These are phyloP conservation scores for Ogataea allantospora DNA, from an alignment of 805 yeast genomes.

Conservation along the genomic window DNA sequence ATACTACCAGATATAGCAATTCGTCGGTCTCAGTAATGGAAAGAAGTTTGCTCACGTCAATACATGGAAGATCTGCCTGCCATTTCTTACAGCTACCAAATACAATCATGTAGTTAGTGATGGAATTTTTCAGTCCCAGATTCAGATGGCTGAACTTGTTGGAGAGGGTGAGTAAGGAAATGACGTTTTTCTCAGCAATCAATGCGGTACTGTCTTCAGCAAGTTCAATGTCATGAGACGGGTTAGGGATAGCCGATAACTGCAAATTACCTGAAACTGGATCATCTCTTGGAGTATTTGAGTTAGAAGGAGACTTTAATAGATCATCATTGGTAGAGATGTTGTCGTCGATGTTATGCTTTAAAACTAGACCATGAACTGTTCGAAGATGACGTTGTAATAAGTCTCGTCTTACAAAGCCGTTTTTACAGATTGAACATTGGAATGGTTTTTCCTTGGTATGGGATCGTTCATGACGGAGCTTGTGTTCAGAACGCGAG, in stretches of 20 bases:
- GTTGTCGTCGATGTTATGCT: slow-evolving; percentile 28
- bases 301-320: slow-evolving; percentile 15
- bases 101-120: slow-evolving; percentile 27
- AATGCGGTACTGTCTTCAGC: slow-evolving; percentile 12
- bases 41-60: slow-evolving; percentile 24
- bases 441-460: slow-evolving; percentile 79
- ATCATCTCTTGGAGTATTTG: slow-evolving; percentile 1
- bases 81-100: slow-evolving; percentile 20
- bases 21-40: slow-evolving; percentile 35
- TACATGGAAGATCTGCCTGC: slow-evolving; percentile 22
- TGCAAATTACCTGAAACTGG: not conserved
- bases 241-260: slow-evolving; percentile 3
- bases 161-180: slow-evolving; percentile 33
- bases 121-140: slow-evolving; percentile 21
- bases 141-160: slow-evolving; percentile 30
- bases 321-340: slow-evolving; percentile 23
- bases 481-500: slow-evolving; percentile 75
- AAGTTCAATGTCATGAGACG: slow-evolving; percentile 6
- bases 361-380: slow-evolving; percentile 51
- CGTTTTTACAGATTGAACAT: slow-evolving; percentile 65
- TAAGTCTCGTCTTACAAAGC: slow-evolving; percentile 76
- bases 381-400: slow-evolving; percentile 77
- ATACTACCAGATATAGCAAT: slow-evolving; percentile 42
- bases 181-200: slow-evolving; percentile 30
- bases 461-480: slow-evolving; percentile 77